A percentile compares a stretch with the other conserved stretches of the same genome.
Conservation (phyloP, 2,329 filamentous ascomycete genomes). For the Phaeosphaeria sp. region DNA sequence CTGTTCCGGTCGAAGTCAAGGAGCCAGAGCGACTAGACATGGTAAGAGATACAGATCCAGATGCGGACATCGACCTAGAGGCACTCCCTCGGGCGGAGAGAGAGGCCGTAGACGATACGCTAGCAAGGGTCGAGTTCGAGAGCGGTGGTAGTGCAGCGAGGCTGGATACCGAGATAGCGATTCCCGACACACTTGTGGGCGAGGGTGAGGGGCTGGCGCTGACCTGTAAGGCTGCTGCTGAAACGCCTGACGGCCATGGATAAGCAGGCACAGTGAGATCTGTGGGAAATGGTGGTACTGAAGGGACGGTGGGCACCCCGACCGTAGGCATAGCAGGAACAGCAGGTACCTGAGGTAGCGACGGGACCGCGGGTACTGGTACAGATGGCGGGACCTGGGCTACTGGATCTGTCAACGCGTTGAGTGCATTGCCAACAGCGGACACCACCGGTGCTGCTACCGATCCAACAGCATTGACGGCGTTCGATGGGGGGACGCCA, state of each 20-base stretch:
- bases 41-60: slow-evolving; percentile 7
- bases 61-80: slow-evolving; percentile 13
- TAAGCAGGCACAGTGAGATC: slow-evolving; percentile 43
- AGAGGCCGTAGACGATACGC: slow-evolving; percentile 9
- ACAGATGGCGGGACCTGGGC: slow-evolving; percentile 9
- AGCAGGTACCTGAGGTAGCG: slow-evolving; percentile 17
- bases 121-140: slow-evolving; percentile 24
- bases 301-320: slow-evolving; percentile 32
- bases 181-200: slow-evolving; percentile 9
- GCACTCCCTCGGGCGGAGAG: slow-evolving; percentile 4
- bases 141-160: slow-evolving; percentile 6
- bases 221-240: slow-evolving; percentile 9
- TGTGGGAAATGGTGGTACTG: slow-evolving; percentile 46
- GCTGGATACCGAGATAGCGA: slow-evolving; percentile 3
- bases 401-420: slow-evolving; percentile 6
- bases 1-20: slow-evolving; percentile 13
- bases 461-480: not conserved
- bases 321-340: slow-evolving; percentile 20
- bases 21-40: slow-evolving; percentile 18
- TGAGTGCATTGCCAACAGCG: not conserved
- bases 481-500: not conserved
- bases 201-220: slow-evolving; percentile 15
- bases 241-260: slow-evolving; percentile 37
- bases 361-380: slow-evolving; percentile 10
- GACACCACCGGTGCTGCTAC: slow-evolving; percentile 5